A percentile compares a stretch with the other conserved stretches of the same genome.
These are phyloP conservation scores for Teunomyces panamensis DNA, from an alignment of 805 yeast genomes.

Conservation along the genomic window DNA sequence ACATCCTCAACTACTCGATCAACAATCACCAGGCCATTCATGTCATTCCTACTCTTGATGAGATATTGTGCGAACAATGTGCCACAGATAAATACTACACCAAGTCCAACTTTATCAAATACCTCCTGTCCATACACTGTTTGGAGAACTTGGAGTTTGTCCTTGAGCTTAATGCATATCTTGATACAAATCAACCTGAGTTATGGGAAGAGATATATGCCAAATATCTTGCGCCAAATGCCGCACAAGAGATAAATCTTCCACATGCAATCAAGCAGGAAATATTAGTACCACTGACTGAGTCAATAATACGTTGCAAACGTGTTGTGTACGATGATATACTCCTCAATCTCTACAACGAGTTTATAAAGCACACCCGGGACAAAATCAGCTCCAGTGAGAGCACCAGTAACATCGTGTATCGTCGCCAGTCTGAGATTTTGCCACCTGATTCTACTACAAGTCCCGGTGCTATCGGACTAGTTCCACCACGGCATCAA, in stretches of 20 bases:
- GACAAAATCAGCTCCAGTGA: slow-evolving; percentile 5
- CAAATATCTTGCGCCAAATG: slow-evolving; percentile 24
- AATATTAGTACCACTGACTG: slow-evolving; percentile 19
- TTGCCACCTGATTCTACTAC: slow-evolving; percentile 16
- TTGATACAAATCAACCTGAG: slow-evolving; percentile 8
- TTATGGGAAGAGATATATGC: slow-evolving; percentile 27
- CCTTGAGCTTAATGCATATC: slow-evolving; percentile 18
- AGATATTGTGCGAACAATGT: slow-evolving; percentile 10
- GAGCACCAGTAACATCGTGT: not conserved
- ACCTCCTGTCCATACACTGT: slow-evolving; percentile 30
- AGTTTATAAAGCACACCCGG: slow-evolving; percentile 24
- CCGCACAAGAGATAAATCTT: slow-evolving; percentile 33
- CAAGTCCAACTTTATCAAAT: slow-evolving; percentile 21
- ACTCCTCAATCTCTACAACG: slow-evolving; percentile 29
- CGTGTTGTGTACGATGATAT: slow-evolving; percentile 25
- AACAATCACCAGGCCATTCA: slow-evolving; percentile 7
- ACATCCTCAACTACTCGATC: slow-evolving; percentile 8
- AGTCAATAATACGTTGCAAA: slow-evolving; percentile 13
- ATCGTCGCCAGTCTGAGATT: slow-evolving; percentile 19
- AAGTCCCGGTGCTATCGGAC: not conserved
- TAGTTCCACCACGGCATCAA: not conserved
- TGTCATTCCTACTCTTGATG: slow-evolving; percentile 19
- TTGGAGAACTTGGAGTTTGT: slow-evolving; percentile 37
- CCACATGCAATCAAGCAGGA: slow-evolving; percentile 22
- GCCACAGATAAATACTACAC: slow-evolving; percentile 9